A percentile compares a stretch with the other conserved stretches of the same genome.
phyloP scores from a whole-genome alignment of 2,329 filamentous ascomycete genomes.

The Penicillium sp. region DNA sequence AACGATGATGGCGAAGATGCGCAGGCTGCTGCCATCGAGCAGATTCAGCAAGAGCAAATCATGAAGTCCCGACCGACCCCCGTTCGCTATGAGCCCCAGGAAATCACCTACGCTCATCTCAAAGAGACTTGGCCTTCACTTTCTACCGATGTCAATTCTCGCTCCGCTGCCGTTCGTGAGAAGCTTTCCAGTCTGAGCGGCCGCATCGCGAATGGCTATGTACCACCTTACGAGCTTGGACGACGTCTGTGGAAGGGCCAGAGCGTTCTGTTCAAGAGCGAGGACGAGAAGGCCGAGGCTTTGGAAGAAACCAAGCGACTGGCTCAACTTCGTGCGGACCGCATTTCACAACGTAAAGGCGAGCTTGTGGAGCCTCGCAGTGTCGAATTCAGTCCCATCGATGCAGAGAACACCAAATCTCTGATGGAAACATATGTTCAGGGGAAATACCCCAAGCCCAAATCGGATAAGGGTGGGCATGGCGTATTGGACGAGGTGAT shows the following conservation, averaged over 20 bases:
- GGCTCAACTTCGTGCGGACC: conserved; percentile 33
- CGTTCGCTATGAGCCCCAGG: conserved; percentile 35
- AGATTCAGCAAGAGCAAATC: conserved; percentile 30
- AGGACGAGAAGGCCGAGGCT: conserved; percentile 37
- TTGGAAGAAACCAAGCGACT: conserved; percentile 36
- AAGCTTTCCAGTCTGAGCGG: conserved; percentile 37
- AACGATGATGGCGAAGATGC: conserved; percentile 25
- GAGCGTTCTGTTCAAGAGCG: conserved; percentile 37
- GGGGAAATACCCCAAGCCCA: conserved; percentile 33
- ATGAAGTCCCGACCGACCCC: conserved; percentile 31
- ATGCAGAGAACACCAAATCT: conserved; percentile 25
- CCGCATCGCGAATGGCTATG: conserved; percentile 35
- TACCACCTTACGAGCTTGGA: conserved; percentile 37
- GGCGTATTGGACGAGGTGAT: conserved; percentile 33
- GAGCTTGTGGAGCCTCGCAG: conserved; percentile 36
- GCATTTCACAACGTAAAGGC: conserved; percentile 36
- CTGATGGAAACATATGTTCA: conserved; percentile 33
- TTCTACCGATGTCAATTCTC: conserved; percentile 30
- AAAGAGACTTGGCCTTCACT: conserved; percentile 41
- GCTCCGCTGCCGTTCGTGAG: conserved; percentile 32
- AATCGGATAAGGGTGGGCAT: conserved; percentile 18
- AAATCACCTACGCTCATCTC: conserved; percentile 32
- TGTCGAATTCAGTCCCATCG: conserved; percentile 28
- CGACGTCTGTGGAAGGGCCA: conserved; percentile 37
- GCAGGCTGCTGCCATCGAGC: conserved; percentile 27